Percentiles rank a stretch among this genome's conserved stretches.
Evolutionary conservation across 495 filamentous ascomycete genomes (phyloP).

Genomic region (Aspergillus hancockii): DNA sequence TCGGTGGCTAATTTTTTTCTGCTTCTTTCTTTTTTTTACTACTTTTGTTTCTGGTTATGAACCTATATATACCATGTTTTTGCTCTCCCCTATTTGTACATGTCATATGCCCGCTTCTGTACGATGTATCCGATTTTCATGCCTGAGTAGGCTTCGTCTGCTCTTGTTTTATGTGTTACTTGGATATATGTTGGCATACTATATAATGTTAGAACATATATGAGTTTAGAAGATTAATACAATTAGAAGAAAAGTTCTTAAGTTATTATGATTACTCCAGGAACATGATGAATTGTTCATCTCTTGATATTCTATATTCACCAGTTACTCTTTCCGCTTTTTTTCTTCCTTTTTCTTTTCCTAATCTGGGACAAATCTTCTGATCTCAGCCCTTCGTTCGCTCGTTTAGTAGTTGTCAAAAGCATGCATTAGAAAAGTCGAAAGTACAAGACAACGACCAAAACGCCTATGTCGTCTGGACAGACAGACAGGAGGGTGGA

Average conservation of each 20-base stretch:
- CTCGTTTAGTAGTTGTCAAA: neutral
- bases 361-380: neutral
- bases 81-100: neutral
- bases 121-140: neutral
- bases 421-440: neutral
- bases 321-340: no score
- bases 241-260: no score
- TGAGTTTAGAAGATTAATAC: no score
- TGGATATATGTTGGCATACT: neutral
- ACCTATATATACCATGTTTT: neutral
- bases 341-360: no score
- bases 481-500: slow-evolving; percentile 1
- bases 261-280: no score
- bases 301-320: no score
- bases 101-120: neutral
- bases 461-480: neutral
- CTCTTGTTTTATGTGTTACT: neutral
- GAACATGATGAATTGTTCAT: no score
- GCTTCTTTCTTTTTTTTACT: neutral
- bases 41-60: neutral
- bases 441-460: neutral
- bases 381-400: neutral
- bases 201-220: no score
- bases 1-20: no score
- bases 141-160: neutral